Base-by-base conservation (phyloP, 1,284 basidiomycete species). In the Amylostereum areolatum region DNA sequence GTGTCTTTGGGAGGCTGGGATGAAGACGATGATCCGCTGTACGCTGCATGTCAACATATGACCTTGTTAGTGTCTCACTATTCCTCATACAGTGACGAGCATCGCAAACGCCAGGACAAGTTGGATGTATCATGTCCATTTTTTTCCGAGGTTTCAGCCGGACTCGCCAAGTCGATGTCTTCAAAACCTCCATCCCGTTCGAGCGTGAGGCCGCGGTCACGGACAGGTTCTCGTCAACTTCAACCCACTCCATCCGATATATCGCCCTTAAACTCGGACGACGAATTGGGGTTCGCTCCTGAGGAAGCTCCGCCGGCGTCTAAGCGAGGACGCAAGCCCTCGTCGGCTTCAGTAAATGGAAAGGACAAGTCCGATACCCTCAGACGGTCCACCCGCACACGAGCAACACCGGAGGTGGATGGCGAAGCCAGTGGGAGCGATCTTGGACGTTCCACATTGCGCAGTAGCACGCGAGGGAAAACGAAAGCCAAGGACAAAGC, bases 1-100 rank as follows among this genome's bases (percentile, higher is more conserved):
- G 73, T 85, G 35, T 74, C 81, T 3, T 74, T 92, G 3, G 81
- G 81, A 50, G 88, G 86, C 4, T 94, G 91, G 91, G 89, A 91
- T 50, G 69, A 73, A 33, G 78, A 76, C 9, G 91, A 94, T 62
- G 82, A 92, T 62, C 91, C 91, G 25, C 64, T 81, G 91, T 88
- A 66, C 47, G 81, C 66, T 60, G 36, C 32, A 60, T 54, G 27
- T 12, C 27, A 24, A 45, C 18, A 40, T 33, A 36, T 37, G 36
- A 43, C 43, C 4, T 45, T 8, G 12, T 33, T 4, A 32, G 18
- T 18, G 18, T 18, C 45, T 40, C 43, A 45, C 43, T 49, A 8
- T 9, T 27, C 47, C 28, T 46, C 9, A 30, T 45, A 50, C 58
- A 86, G 84, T 45, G 74, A 83, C 60, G 83, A 88, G 60, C 85